Percentiles rank a stretch among this genome's conserved stretches.
These are phyloP conservation scores for Trypanosoma boissoni DNA, from an alignment of 208 protist genomes.

Conservation along the genomic window DNA sequence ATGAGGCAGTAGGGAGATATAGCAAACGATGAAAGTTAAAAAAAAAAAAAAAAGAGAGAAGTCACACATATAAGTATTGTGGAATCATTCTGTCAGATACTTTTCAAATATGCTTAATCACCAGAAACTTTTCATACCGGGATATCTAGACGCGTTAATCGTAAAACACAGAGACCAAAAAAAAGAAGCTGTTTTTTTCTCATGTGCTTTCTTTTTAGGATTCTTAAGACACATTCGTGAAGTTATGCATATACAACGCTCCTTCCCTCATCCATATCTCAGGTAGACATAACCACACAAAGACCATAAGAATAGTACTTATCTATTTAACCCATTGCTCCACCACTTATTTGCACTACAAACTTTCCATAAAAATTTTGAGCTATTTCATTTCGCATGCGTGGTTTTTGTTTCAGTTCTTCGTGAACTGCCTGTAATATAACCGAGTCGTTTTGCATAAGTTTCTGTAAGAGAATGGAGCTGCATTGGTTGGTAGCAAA, in stretches of 20 bases:
- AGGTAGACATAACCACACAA: too few relatives aligned
- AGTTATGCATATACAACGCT: too few relatives aligned
- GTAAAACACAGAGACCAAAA: too few relatives aligned
- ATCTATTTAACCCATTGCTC: neutral
- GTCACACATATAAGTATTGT: neutral
- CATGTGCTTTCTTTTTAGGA: too few relatives aligned
- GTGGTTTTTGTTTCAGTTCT: slow-evolving; percentile 34
- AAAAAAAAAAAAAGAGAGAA: slow-evolving; percentile 3
- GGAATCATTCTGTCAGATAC: neutral
- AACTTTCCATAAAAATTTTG: slow-evolving; percentile 88
- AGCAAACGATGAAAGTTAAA: slow-evolving; percentile 1
- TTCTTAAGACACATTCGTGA: too few relatives aligned
- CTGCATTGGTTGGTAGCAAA: slow-evolving; percentile 62
- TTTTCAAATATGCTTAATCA: too few relatives aligned
- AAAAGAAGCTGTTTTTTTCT: too few relatives aligned
- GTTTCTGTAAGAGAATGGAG: slow-evolving; percentile 80
- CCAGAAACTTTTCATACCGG: too few relatives aligned
- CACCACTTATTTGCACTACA: slow-evolving; percentile 71
- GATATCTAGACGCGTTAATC: too few relatives aligned
- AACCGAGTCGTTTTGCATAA: slow-evolving; percentile 62
- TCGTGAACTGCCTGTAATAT: slow-evolving; percentile 46
- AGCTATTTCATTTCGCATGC: slow-evolving; percentile 57
- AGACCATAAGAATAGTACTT: too few relatives aligned
- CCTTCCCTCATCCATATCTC: too few relatives aligned
- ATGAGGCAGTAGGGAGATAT: neutral